These are phyloP conservation scores for Boletus insuetus DNA, from an alignment of 768 basidiomycete genomes.

Conservation along the genomic window DNA sequence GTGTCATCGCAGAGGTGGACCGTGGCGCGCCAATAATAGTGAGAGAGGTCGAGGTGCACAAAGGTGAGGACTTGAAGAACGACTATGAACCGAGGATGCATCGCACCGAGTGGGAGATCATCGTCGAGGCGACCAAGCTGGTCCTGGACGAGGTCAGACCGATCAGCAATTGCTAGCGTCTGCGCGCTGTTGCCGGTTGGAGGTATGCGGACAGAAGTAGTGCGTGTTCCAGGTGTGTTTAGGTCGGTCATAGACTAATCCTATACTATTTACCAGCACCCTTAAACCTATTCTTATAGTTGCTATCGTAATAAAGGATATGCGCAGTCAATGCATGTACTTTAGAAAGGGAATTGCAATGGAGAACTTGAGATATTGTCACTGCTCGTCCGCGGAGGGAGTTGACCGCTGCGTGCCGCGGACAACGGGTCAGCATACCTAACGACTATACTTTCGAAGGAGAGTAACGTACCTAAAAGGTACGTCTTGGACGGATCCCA, in stretches of 20 bases:
- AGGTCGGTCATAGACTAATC: slow-evolving; percentile 17
- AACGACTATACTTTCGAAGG: neutral
- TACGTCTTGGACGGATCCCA: slow-evolving; percentile 4
- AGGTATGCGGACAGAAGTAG: neutral
- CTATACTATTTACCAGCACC: slow-evolving; percentile 10
- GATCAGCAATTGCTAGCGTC: neutral
- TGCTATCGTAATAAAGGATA: slow-evolving; percentile 3
- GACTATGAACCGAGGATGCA: slow-evolving; percentile 79
- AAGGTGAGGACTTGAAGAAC: too few relatives aligned
- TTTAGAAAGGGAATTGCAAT: slow-evolving; percentile 29
- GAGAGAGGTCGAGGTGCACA: slow-evolving; percentile 65
- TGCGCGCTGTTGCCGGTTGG: neutral
- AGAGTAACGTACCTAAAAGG: slow-evolving; percentile 14
- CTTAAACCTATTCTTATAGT: slow-evolving; percentile 17
- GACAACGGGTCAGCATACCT: neutral
- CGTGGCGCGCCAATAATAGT: slow-evolving; percentile 86
- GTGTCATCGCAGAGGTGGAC: slow-evolving; percentile 91
- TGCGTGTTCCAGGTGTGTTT: slow-evolving; percentile 4
- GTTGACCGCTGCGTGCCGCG: slow-evolving; percentile 13
- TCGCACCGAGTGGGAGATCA: slow-evolving; percentile 81
- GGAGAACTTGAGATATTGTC: slow-evolving; percentile 10
- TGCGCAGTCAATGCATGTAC: slow-evolving; percentile 2
- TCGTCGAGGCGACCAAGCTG: slow-evolving; percentile 79
- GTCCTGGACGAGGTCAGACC: slow-evolving; percentile 56
- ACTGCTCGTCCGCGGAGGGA: slow-evolving; percentile 13